These are phyloP conservation scores for Coccomyxa sp. DNA, from an alignment of 139 green algal genomes.

Conservation along the genomic window DNA sequence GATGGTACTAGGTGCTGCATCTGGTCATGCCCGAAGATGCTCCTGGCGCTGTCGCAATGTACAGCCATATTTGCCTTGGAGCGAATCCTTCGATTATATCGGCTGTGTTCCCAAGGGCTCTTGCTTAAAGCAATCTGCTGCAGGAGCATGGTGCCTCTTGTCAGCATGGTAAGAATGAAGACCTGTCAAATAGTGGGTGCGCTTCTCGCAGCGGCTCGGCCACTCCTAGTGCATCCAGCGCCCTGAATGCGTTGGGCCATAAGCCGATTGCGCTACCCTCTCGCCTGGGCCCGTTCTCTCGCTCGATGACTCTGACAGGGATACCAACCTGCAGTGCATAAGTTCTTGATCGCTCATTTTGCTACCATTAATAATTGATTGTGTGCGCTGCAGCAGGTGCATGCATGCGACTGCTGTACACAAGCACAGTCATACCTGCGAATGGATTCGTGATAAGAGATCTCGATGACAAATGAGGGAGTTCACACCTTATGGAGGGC, in stretches of 20 bases:
- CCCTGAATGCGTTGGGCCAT: conserved; percentile 73
- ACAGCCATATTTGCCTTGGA: too few species aligned
- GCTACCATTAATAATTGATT: neutral
- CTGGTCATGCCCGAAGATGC: too few species aligned
- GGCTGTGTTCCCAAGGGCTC: too few species aligned
- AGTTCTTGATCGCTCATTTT: neutral
- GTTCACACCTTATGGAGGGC: conserved; percentile 36
- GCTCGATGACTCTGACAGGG: conserved; percentile 57
- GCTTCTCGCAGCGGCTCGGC: conserved; percentile 42
- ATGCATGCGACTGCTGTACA: neutral
- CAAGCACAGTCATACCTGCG: neutral
- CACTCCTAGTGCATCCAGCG: conserved; percentile 61
- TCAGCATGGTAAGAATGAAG: neutral
- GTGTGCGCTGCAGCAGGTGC: neutral
- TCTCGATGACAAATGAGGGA: neutral
- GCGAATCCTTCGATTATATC: too few species aligned
- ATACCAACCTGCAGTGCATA: conserved; percentile 39
- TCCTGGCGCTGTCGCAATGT: too few species aligned
- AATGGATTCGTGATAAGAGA: neutral
- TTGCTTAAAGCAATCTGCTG: neutral
- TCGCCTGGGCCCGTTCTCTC: conserved; percentile 3
- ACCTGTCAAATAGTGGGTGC: conserved; percentile 30
- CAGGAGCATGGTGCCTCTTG: neutral
- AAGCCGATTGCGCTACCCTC: conserved; percentile 65
- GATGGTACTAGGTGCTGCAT: too few species aligned